A percentile compares a stretch with the other conserved stretches of the same genome.
phyloP scores from a whole-genome alignment of 2,329 filamentous ascomycete species.

The Kalaharituber pfeilii region DNA sequence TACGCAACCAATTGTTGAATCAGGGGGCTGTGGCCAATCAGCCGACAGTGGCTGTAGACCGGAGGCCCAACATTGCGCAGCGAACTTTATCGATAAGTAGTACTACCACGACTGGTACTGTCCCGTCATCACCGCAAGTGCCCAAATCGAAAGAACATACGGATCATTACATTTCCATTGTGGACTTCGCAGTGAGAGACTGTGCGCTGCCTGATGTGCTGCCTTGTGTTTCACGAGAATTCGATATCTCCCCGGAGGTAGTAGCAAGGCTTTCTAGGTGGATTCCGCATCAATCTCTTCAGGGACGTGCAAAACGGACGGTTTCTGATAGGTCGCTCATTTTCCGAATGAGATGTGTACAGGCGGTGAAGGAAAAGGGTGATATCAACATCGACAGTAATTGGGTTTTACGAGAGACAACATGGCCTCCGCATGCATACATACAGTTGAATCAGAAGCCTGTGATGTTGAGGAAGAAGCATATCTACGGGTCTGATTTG shows the following conservation, averaged over 20 bases:
- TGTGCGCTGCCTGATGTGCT: slow-evolving; percentile 7
- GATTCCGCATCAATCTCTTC: not conserved
- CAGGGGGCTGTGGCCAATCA: too few relatives aligned
- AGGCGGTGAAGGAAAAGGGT: slow-evolving; percentile 14
- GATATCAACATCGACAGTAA: slow-evolving; percentile 29
- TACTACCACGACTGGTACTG: not conserved
- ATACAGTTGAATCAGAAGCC: slow-evolving; percentile 47
- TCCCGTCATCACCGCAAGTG: not conserved
- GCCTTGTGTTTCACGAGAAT: slow-evolving; percentile 9
- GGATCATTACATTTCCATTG: slow-evolving; percentile 13
- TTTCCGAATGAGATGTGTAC: slow-evolving; percentile 53
- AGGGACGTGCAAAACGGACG: slow-evolving; percentile 8
- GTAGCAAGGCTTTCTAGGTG: slow-evolving; percentile 12
- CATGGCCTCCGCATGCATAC: slow-evolving; percentile 56
- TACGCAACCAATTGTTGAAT: too few relatives aligned
- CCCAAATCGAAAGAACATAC: not conserved
- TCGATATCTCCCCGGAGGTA: slow-evolving; percentile 5
- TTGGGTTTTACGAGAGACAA: slow-evolving; percentile 48
- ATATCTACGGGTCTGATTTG: slow-evolving; percentile 57
- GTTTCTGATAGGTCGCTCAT: slow-evolving; percentile 12
- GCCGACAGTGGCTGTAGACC: too few relatives aligned
- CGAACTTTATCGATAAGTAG: too few relatives aligned
- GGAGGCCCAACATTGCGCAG: too few relatives aligned
- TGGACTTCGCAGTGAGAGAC: slow-evolving; percentile 9
- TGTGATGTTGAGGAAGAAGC: slow-evolving; percentile 44